Evolutionary conservation across 1,284 basidiomycete genomes (phyloP).

Genomic region (Ceratobasidium sp.): DNA sequence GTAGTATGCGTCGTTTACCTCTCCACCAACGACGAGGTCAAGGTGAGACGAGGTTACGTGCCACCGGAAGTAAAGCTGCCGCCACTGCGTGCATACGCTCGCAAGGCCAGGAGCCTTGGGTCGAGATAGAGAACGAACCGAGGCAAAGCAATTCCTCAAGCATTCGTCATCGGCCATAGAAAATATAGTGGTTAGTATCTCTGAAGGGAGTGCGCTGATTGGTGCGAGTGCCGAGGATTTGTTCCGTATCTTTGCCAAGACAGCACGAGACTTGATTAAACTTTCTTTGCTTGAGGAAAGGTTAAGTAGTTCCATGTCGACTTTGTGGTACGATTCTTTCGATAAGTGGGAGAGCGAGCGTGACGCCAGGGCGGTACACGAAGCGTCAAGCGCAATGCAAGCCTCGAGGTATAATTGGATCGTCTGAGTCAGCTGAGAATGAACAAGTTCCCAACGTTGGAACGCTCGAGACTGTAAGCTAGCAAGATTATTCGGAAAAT

Average conservation of each 20-base stretch:
- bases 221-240: not conserved
- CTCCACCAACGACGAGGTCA: conserved; percentile 4
- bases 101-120: not conserved
- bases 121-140: not conserved
- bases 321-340: not conserved
- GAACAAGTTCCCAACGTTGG: too few species aligned
- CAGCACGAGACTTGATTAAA: not conserved
- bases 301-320: not conserved
- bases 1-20: not conserved
- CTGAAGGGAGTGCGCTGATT: not conserved
- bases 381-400: too few species aligned
- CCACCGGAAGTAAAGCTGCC: conserved; percentile 8
- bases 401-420: too few species aligned
- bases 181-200: not conserved
- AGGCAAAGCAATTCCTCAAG: not conserved
- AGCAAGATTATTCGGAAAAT: too few species aligned
- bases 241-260: not conserved
- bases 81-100: not conserved
- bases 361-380: too few species aligned
- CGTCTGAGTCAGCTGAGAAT: too few species aligned
- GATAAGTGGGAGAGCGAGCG: not conserved
- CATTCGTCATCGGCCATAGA: not conserved
- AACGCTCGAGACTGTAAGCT: too few species aligned
- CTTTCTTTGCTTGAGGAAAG: not conserved
- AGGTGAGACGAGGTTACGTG: not conserved